These are phyloP conservation scores for Hypomyces perniciosus DNA, from an alignment of 2,329 filamentous ascomycete genomes.

Conservation along the genomic window DNA sequence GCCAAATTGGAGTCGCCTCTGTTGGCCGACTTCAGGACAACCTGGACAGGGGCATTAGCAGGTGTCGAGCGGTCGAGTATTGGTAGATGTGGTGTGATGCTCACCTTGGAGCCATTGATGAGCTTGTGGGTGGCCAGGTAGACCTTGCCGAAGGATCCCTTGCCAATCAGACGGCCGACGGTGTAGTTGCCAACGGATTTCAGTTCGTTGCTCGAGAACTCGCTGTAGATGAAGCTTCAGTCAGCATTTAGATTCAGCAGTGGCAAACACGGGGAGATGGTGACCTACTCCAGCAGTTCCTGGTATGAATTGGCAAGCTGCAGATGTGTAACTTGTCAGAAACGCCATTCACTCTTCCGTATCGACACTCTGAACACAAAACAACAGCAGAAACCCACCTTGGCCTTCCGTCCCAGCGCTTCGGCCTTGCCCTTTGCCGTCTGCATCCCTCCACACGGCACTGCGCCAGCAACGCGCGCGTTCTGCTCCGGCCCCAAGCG, in stretches of 20 bases:
- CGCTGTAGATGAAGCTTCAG: slow-evolving; percentile 45
- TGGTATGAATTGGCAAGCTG: slow-evolving; percentile 96
- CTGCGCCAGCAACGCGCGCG: slow-evolving; percentile 16
- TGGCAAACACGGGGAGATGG: slow-evolving; percentile 5
- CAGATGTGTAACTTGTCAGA: background rate
- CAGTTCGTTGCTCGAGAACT: slow-evolving; percentile 89
- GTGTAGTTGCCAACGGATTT: slow-evolving; percentile 92
- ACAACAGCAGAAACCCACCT: slow-evolving; percentile 36
- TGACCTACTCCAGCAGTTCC: slow-evolving; percentile 83
- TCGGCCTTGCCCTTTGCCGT: slow-evolving; percentile 51
- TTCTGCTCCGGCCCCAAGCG: background rate
- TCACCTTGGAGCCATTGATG: slow-evolving; percentile 93
- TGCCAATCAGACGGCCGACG: slow-evolving; percentile 86
- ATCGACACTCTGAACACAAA: background rate
- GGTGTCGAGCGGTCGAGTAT: slow-evolving; percentile 12
- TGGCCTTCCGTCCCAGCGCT: slow-evolving; percentile 55
- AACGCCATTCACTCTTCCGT: background rate
- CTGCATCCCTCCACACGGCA: slow-evolving; percentile 40
- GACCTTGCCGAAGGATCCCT: slow-evolving; percentile 97
- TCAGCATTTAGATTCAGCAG: background rate
- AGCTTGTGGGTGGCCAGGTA: slow-evolving; percentile 95
- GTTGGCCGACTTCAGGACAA: slow-evolving; percentile 96
- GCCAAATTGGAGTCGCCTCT: slow-evolving; percentile 94
- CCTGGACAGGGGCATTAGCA: slow-evolving; percentile 44
- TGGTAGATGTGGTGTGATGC: background rate